These are phyloP conservation scores for Cornus controversa DNA, from an alignment of 148 eudicot genomes.

Conservation along the genomic window DNA sequence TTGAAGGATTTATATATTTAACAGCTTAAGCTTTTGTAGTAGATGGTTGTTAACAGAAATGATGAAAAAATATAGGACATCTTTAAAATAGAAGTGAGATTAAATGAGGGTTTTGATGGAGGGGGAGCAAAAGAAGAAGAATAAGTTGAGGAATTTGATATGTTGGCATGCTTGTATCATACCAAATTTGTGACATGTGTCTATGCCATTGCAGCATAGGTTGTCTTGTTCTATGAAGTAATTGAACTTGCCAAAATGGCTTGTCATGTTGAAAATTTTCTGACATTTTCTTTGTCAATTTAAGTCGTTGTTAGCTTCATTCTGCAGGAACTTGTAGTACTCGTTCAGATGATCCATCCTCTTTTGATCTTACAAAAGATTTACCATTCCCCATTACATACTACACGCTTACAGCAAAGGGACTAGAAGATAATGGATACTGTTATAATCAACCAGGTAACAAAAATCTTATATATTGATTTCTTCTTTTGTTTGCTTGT, in stretches of 20 bases:
- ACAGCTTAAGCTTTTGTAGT: too few species aligned
- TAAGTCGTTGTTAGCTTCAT: not conserved
- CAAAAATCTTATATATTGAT: constrained; percentile 1
- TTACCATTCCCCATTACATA: constrained; percentile 79
- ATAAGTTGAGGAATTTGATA: not conserved
- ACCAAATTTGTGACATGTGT: not conserved
- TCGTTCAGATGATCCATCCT: constrained; percentile 24
- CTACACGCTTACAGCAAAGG: constrained; percentile 75
- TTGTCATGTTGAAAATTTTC: not conserved
- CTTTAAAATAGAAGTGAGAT: not conserved
- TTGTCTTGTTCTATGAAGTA: not conserved
- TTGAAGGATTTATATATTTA: too few species aligned
- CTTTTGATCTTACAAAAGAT: constrained; percentile 45
- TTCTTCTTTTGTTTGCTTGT: not conserved
- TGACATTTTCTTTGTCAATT: not conserved
- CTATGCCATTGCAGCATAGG: not conserved
- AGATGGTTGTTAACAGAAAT: too few species aligned
- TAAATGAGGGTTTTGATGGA: not conserved
- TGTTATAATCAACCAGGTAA: constrained; percentile 61
- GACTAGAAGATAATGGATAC: constrained; percentile 90
- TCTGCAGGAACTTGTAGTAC: constrained; percentile 42
- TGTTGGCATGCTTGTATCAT: not conserved
- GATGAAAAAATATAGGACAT: too few species aligned
- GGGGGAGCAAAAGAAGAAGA: not conserved
- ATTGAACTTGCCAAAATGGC: not conserved